Conservation (phyloP, 1,284 basidiomycete species). For the Boletus calvinii region DNA sequence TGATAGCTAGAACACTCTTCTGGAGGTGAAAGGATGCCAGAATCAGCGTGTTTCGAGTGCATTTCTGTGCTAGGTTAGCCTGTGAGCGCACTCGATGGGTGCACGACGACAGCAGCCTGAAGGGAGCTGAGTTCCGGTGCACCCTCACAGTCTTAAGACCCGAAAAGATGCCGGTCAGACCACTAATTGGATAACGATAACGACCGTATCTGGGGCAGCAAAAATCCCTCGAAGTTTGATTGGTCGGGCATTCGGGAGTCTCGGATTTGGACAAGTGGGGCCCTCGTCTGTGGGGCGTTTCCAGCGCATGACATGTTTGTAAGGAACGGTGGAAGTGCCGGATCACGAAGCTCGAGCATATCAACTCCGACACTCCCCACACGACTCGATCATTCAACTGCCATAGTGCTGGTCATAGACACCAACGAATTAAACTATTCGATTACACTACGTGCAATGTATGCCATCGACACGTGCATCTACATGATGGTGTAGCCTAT, state of each 20-base stretch:
- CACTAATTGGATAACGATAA: neutral
- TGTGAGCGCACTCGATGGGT: neutral
- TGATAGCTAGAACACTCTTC: slow-evolving; percentile 4
- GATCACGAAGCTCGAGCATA: no score
- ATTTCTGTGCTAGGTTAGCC: slow-evolving; percentile 6
- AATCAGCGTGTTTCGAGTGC: slow-evolving; percentile 20
- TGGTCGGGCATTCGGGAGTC: neutral
- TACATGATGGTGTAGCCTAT: neutral
- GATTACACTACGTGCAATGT: neutral
- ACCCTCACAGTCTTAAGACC: neutral
- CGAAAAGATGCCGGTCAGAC: slow-evolving; percentile 1
- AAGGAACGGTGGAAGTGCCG: no score
- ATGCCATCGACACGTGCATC: neutral
- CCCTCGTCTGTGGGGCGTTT: no score
- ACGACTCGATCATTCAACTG: no score
- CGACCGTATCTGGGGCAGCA: neutral
- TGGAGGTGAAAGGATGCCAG: slow-evolving; percentile 2
- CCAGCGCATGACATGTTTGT: no score
- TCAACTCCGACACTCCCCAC: no score
- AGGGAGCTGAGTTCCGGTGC: neutral
- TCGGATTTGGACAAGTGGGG: neutral
- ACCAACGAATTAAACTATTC: neutral
- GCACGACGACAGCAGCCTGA: neutral
- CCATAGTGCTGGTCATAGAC: no score
- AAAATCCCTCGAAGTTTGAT: neutral